Evolutionary conservation across 352 stramenopile species (phyloP), one percentile per base, ranked within the genome.

Genomic region (Bremia lactucae): DNA sequence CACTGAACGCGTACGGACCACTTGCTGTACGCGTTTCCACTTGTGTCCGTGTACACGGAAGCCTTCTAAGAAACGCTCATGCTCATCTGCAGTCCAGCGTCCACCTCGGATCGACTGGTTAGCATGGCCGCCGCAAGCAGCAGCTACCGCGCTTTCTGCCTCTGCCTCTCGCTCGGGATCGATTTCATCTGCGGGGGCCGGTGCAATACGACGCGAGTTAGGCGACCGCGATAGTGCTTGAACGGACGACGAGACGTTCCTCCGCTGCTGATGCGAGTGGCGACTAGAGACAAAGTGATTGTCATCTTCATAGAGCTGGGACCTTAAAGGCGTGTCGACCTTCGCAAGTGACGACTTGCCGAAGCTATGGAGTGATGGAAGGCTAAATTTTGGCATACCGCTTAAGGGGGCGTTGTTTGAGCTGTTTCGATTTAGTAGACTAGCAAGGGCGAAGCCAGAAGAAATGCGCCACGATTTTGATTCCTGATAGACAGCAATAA

Each of bases 1-100:
- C 13, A 94, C 81, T 0, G 81, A 91, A n/a, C 81, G 68, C 22
- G 77, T 89, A 50, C 78, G 76, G 3, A 94, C 81, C 8, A 94
- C 78, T 42, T 91, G 79, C 47, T 94, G 81, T 36, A 94, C 81
- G 24, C 81, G 78, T 57, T 94, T 94, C 81, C 81, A 94, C 62
- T 94, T 91, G 67, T 94, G 78, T 15, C 81, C 81, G 35, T 91
- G 77, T 49, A 89, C 78, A 43, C 72, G 73, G 51, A 94, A 94
- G 22, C 81, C 81, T 16, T 80, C 68, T 6, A 94, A 50, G 45
- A 94, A 94, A 2, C 81, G 78, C 31, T 94, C 78, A 46, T 94
- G 78, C 46, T 94, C 81, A 22, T 94, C 79, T 0, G 73, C 73
- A 1, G 74, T 89, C 81, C 81, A 94, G 16, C 81, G 75, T 0